Base-by-base conservation (phyloP, 2,329 filamentous ascomycete genomes). In the Torrubiellomyces zombiae region DNA sequence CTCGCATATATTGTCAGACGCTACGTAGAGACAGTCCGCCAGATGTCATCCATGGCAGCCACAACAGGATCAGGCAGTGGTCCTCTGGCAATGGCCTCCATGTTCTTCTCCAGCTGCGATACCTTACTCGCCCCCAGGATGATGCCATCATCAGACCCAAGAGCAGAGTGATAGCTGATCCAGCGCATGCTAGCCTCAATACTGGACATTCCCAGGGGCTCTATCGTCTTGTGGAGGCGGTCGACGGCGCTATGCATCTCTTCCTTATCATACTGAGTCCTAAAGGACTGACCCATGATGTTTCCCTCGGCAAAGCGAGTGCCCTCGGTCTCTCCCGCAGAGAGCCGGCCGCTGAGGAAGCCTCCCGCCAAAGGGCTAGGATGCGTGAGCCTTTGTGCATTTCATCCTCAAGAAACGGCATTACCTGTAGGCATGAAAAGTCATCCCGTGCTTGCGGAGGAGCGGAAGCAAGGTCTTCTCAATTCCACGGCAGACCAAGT, bases 351-450 rank as follows among this genome's bases (percentile, higher is more conserved):
- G 3, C 9, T 24, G 15, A 24, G 23, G 18, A 24, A 24, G 9
- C 23, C 23, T 18, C 15, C 23, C 14, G 7, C 23, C 9, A 24
- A n/a, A 9, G 23, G 9, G 6, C 23, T 24, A 17, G 6, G 6
- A 16, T 9, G 9, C 8, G 23, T 9, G 9, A 11, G 18, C 23
- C 6, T 9, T 18, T n/a, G 17, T 24, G 15, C 12, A 18, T n/a
- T 7, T 10, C 12, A 8, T 7, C 4, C n/a, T 17, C 12, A 3
- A 10, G 6, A 21, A 7, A 13, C 7, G 6, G 13, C 15, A 16
- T 7, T 24, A 24, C 23, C 23, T 9, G 16, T 18, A 24, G 18
- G 23, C 23, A 18, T 18, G 15, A 18, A 24, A 24, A 15, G 23
- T 18, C 23, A 18, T 24, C 15, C 15, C 15, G 16, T 24, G 23